These are phyloP conservation scores for Hypoxylon fuscum DNA, from an alignment of 495 filamentous ascomycete genomes.

Conservation along the genomic window DNA sequence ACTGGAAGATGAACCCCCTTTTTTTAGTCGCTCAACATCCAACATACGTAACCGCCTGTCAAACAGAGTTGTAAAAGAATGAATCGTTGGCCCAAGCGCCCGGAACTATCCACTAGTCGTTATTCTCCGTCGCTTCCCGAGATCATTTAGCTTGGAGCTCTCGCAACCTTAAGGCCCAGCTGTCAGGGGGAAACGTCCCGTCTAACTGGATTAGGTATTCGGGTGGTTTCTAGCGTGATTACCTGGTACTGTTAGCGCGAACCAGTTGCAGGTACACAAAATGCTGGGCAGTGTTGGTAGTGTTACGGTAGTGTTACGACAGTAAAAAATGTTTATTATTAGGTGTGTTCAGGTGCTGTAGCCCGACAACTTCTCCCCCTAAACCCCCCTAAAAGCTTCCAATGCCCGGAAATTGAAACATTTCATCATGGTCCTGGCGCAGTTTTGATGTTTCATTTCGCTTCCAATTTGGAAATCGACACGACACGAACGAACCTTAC, in stretches of 20 bases:
- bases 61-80: too few relatives aligned
- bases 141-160: neutral
- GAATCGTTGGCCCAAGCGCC: slow-evolving; percentile 8
- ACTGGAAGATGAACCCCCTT: neutral
- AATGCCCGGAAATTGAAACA: slow-evolving; percentile 30
- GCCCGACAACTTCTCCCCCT: too few relatives aligned
- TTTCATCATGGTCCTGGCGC: slow-evolving; percentile 26
- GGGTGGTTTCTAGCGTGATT: slow-evolving; percentile 16
- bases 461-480: slow-evolving; percentile 36
- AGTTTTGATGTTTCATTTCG: slow-evolving; percentile 39
- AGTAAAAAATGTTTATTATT: too few relatives aligned
- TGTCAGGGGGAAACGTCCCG: slow-evolving; percentile 12
- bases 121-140: slow-evolving; percentile 13
- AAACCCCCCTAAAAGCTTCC: too few relatives aligned
- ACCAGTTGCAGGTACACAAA: too few relatives aligned
- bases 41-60: neutral
- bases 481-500: slow-evolving; percentile 20
- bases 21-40: neutral
- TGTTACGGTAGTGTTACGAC: too few relatives aligned
- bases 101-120: neutral
- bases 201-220: slow-evolving; percentile 22
- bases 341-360: slow-evolving; percentile 7
- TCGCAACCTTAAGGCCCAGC: slow-evolving; percentile 1
- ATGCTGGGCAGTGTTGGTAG: too few relatives aligned
- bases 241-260: too few relatives aligned